Base-by-base conservation (phyloP, 2,329 filamentous ascomycete genomes). In the Fusarium begoniae region DNA sequence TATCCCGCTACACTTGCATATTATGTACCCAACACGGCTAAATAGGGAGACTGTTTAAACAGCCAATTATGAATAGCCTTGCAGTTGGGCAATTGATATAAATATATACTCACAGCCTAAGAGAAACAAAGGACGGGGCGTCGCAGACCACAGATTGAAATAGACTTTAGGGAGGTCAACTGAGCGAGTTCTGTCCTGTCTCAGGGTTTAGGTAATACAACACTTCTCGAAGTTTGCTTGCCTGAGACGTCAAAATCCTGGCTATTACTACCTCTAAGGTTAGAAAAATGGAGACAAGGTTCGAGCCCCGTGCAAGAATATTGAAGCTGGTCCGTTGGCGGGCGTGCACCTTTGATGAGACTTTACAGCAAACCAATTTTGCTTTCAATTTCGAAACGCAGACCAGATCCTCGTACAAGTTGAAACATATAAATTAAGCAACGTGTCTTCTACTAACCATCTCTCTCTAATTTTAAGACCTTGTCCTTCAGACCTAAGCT, bases 11-110 rank as follows among this genome's bases (percentile, higher is more conserved):
- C 18, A 28, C 8, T 5, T 6, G 8, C 4, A 22, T 41, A 22
- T 14, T 14, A 14, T 22, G 20, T 9, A 22, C 13, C 12, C 8
- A 22, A 14, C 38, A 14, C 20, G 4, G 12, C 11, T 22, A 40
- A 22, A 40, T 9, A 7, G 38, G 13, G 38, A 14, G 20, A 22
- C 12, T 8, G 20, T 40, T 8, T 13, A 13, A 12, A 8, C 5
- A 22, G 20, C 8, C 8, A 22, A 22, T 5, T 14, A 40, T 22
- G 12, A 22, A 22, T 12, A 4, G 12, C 7, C 20, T 22, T 22
- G 7, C 1, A 35, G 7, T 0, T 15, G 14, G 7, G 14, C 32
- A 0, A 15, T 35, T 35, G 32, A 35, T 35, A 35, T 1, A 35
- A 22, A 40, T 20, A 20, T 12, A 40, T 13, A 20, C 8, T 40